Evolutionary conservation across 148 eudicot genomes (phyloP), one percentile per base, ranked within the genome.

Genomic region (Vaccinium vitisidaea): DNA sequence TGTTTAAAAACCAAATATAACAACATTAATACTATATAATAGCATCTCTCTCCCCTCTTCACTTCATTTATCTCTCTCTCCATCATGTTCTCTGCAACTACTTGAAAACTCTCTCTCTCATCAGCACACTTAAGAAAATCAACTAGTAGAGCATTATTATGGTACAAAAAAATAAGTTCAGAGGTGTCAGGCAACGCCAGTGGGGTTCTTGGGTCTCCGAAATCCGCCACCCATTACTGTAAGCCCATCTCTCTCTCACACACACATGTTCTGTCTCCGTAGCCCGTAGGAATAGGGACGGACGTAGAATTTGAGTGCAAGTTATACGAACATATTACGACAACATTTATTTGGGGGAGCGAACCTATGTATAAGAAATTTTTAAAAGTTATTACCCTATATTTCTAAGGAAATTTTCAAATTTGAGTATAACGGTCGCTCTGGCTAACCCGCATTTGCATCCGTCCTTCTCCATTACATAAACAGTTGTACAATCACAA

Each of bases 181-280:
- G 94, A 90, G 98, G 98, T 80, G 98, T 95, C 91, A 92, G 98
- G 91, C 98, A 95, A 74, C 94, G 98, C 83, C 98, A 95, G 90
- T 95, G 98, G 98, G 98, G 98, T 82, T 95, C 98, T 27, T 95
- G 98, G 98, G 98, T 95, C 21, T 93, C 98, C 6, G 98, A 95
- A 83, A 93, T 95, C 83, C 97, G 98, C 87, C 98, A 95, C 67
- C 98, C 98, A 80, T 87, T 94, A 77, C 84, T 95, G 98, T 95
- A 93, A 82, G 88, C 55, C 46, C 27, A n/a, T 27, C 39, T 30
- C 43, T 27, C 43, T 13, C 74, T 30, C 39, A 25, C 74, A 10
- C 73, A 21, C 27, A 43, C 46, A 43, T 43, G 6, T 43, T 43
- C 46, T 5, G 46, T 43, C 46, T 43, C 46, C n/a, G n/a, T n/a